Percentiles rank a stretch among this genome's conserved stretches.
These are phyloP conservation scores for Cyclotella kingstonii DNA, from an alignment of 108 stramenopile genomes.

Conservation along the genomic window DNA sequence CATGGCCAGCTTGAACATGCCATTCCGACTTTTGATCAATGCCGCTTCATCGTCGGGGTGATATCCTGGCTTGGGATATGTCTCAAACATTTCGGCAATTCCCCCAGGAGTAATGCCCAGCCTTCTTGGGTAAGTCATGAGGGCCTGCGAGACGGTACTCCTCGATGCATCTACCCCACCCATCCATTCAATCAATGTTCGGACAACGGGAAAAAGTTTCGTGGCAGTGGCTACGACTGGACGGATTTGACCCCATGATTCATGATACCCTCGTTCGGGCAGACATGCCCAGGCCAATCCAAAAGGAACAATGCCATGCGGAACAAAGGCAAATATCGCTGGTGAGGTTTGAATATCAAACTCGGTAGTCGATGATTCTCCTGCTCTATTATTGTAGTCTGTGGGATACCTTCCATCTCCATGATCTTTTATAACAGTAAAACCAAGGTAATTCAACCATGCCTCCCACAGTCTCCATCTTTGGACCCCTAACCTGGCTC, in stretches of 20 bases:
- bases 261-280: slow-evolving; percentile 36
- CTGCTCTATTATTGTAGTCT: slow-evolving; percentile 6
- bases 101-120: slow-evolving; percentile 86
- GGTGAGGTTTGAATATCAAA: slow-evolving; percentile 43
- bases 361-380: slow-evolving; percentile 3
- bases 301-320: slow-evolving; percentile 95
- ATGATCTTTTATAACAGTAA: slow-evolving; percentile 63
- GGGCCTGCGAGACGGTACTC: no score
- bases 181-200: slow-evolving; percentile 67
- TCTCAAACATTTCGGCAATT: slow-evolving; percentile 94
- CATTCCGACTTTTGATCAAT: slow-evolving; percentile 67
- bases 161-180: slow-evolving; percentile 43
- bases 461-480: slow-evolving; percentile 81
- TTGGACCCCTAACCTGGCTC: slow-evolving; percentile 47
- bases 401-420: slow-evolving; percentile 19
- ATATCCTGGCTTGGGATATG: slow-evolving; percentile 68
- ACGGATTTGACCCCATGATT: slow-evolving; percentile 70
- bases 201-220: slow-evolving; percentile 68
- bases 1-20: slow-evolving; percentile 85
- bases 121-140: no score
- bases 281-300: slow-evolving; percentile 76
- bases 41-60: slow-evolving; percentile 83
- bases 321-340: slow-evolving; percentile 81
- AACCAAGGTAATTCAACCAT: slow-evolving; percentile 74
- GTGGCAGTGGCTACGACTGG: slow-evolving; percentile 85